Evolutionary conservation across 2,329 filamentous ascomycete genomes (phyloP), one percentile per base, ranked within the genome.

Genomic region (Diatrype stigma): DNA sequence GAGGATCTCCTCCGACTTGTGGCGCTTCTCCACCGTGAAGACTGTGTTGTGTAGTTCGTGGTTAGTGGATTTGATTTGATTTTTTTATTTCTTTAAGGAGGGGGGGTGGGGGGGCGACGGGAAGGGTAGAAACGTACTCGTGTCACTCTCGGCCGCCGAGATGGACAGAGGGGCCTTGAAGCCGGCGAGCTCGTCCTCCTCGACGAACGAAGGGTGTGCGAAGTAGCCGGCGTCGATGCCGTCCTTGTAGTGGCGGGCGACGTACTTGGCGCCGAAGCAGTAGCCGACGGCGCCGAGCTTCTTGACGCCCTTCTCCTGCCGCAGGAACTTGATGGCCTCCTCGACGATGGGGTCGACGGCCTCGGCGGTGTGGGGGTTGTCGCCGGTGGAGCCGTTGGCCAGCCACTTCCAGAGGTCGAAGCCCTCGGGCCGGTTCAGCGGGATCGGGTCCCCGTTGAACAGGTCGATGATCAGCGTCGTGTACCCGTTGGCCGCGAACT

Each of bases 241-340:
- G 51, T 75, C 64, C 51, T 78, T 76, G 72, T 78, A 78, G 74
- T 85, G 87, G 40, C 90, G 83, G 48, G 79, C 77, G 32, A 89
- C 81, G 67, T 88, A 91, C 80, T 88, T 89, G 50, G 78, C 87
- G 35, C 88, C 87, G 58, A 90, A 89, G 70, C 88, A 91, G 70
- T 90, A 90, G 0, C 87, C 87, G 0, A 84, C 80, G 14, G 75
- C 79, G 2, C 81, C 87, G 34, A 91, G 70, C 56, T 78, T 81
- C 65, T 79, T 81, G 44, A 79, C 67, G 1, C 79, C 78, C 49
- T 75, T 71, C 47, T 81, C 74, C 48, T 76, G 73, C 53, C 78
- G 78, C 48, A 90, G 65, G 50, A 81, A 75, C 65, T 81, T 79
- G 62, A 87, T 77, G 46, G 73, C 74, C 42, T 67, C 64, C 47